Base-by-base conservation (phyloP, 441 rosid genomes). In the Omphalea diandra region DNA sequence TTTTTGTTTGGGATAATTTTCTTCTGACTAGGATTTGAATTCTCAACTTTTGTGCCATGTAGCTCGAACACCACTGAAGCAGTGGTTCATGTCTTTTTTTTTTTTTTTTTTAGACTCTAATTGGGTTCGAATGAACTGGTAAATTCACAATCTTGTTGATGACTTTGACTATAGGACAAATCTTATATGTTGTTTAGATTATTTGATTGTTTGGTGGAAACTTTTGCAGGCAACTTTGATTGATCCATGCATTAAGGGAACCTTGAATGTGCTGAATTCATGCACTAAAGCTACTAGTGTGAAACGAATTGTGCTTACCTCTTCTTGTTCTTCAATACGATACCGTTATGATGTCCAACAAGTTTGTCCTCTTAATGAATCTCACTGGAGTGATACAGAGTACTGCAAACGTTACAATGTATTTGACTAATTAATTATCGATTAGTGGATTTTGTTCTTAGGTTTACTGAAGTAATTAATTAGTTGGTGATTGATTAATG, bases 271-370 rank as follows among this genome's bases (percentile, higher is more conserved):
- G 40, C 79, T 93, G 63, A 80, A 26, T 31, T 87, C 94, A 24
- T 89, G 93, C 73, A 73, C 70, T 8, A 89, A 84, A 75, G 46
- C 90, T 2, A 73, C 57, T 22, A 71, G 80, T 4, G 83, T 88
- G 46, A 88, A 81, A 75, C 77, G 90, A 73, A 93, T 89, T 29
- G 94, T 91, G 64, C 76, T 91, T 33, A 89, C 96, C n/a, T 93
- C 96, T 52, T 89, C 97, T 20, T 89, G 91, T 72, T 87, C 96
- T 10, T 14, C 91, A 2, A 72, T 88, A 36, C 73, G 96, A 49
- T 91, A 83, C 57, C 85, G 85, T 1, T 75, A 69, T 3, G 91
- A 91, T 54, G 83, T 74, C 12, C 74, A 80, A 38, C 73, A 77
- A 69, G 76, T 71, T 50, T 85, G 83, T 2, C 87, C 90, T 49